Evolutionary conservation across 179 eudicot species (phyloP).

Genomic region (Corrigiola litoralis): DNA sequence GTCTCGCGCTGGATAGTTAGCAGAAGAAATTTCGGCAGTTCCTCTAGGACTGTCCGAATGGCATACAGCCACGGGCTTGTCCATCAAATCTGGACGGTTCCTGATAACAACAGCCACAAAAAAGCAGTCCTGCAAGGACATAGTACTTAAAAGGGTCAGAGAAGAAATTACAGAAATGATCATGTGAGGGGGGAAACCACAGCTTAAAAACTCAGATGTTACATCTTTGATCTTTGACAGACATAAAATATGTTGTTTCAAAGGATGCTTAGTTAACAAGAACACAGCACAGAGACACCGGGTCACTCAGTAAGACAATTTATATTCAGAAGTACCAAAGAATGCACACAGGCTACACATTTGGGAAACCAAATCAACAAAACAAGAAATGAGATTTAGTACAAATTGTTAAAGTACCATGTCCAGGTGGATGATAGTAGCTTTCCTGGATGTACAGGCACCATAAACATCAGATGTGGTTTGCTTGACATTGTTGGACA

Average conservation of each 20-base stretch:
- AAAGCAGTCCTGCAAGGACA: constrained; percentile 77
- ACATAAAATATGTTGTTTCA: not conserved
- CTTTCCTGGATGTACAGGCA: constrained; percentile 31
- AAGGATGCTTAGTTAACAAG: not conserved
- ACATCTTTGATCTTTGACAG: not conserved
- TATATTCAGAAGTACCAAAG: no score
- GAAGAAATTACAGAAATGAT: not conserved
- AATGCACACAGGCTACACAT: no score
- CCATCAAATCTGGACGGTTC: constrained; percentile 61
- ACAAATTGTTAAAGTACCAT: no score
- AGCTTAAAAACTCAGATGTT: not conserved
- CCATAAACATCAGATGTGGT: constrained; percentile 27
- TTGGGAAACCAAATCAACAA: no score
- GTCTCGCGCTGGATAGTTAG: constrained; percentile 89
- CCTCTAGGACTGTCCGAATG: constrained; percentile 97
- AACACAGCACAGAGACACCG: not conserved
- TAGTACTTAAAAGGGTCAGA: not conserved
- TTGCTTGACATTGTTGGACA: constrained; percentile 31
- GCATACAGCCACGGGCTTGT: constrained; percentile 93
- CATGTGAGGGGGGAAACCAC: not conserved
- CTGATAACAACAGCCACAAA: constrained; percentile 88
- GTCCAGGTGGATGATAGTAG: constrained; percentile 71
- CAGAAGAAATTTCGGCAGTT: constrained; percentile 95
- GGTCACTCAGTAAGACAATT: no score
- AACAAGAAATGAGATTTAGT: no score